These are phyloP conservation scores for Fusarium nurragi DNA, from an alignment of 2,329 filamentous ascomycete genomes.

Conservation along the genomic window DNA sequence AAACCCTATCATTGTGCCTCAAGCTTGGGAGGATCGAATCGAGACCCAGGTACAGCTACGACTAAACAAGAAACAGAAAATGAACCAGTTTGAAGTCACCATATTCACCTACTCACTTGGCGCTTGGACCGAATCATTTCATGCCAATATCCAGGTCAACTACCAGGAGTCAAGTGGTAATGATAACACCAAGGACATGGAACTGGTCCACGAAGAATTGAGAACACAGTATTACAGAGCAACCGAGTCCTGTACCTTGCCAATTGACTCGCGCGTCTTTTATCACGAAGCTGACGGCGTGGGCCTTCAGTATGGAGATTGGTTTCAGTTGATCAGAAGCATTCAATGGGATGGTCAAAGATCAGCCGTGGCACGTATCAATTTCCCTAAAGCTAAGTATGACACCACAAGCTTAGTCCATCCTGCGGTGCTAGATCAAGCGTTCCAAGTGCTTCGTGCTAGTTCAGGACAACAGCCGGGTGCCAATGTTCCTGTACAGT, in stretches of 20 bases:
- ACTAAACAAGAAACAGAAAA: accelerated
- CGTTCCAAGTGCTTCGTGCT: conserved; percentile 4
- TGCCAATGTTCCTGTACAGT: neutral
- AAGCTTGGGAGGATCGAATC: conserved; percentile 2
- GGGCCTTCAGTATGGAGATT: conserved; percentile 1
- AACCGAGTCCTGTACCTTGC: neutral
- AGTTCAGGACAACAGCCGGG: neutral
- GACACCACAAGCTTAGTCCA: neutral
- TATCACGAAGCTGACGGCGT: neutral
- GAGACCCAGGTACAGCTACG: neutral
- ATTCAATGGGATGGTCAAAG: neutral
- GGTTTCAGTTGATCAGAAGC: neutral
- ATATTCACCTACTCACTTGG: conserved; percentile 1
- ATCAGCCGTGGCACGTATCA: neutral
- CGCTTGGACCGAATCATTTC: neutral
- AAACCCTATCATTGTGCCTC: neutral
- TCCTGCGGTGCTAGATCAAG: neutral
- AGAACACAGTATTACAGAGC: accelerated
- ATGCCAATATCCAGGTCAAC: neutral
- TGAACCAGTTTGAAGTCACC: neutral
- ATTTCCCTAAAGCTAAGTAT: neutral
- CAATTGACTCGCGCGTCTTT: neutral
- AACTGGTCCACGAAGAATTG: neutral
- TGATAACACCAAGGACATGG: neutral
- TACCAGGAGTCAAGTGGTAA: too few species aligned